Base-by-base conservation (phyloP, 805 yeast species). In the Wickerhamiella lipophila region DNA sequence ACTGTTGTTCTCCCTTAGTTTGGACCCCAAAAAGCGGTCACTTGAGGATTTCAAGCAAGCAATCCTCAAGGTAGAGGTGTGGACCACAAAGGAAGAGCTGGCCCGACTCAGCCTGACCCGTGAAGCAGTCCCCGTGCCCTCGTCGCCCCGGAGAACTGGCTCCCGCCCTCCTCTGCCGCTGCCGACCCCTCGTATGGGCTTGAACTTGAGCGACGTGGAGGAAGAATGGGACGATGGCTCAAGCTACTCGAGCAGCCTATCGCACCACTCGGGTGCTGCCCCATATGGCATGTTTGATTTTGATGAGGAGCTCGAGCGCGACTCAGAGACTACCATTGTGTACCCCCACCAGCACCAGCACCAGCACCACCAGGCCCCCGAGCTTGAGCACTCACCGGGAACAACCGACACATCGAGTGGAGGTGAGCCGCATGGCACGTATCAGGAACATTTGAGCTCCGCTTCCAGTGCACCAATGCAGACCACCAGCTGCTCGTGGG, bases 1-100 rank as follows among this genome's bases (percentile, higher is more conserved):
- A 0, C 72, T 88, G 60, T 74, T 95, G 50, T 76, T 76, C 55
- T 73, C 83, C 52, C 70, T 89, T 49, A 81, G 94, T 11, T 75
- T 89, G 50, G 95, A 88, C 66, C 97, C 97, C 0, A 73, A 74
- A 23, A 85, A 88, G 65, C 78, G 97, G 59, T 79, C 80, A 58
- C 68, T 89, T 52, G 60, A 61, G 1, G 67, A 67, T 47, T 76
- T 87, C 71, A 76, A 75, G 55, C 62, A 65, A 3, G 89, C 84
- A 55, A 65, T 89, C 47, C 58, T 65, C 19, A 71, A 69, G 46
- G 73, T 85, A 27, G 75, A 76, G 48, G 78, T 72, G 54, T 79
- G 88, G 65, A 85, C 96, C 8, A 76, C 84, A 52, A 96, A 88
- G 65, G 95, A 85, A 56, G 94, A 83, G 54, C 61, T 64, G 46